phyloP scores from a whole-genome alignment of 441 rosid genomes.

The Erodium chrysanthum region DNA sequence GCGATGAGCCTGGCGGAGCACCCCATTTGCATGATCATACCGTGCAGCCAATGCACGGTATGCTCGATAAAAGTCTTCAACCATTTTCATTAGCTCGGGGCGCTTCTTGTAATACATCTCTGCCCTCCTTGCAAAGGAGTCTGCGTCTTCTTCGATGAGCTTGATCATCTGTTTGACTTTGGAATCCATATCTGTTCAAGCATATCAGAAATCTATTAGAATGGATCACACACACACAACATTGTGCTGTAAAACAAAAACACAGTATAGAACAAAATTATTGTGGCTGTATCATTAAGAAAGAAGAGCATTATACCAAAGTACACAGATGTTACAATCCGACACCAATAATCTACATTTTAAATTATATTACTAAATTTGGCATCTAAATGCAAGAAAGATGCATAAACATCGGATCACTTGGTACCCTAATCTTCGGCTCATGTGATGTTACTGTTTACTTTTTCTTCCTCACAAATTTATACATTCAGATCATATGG shows the following conservation, averaged over 20 bases:
- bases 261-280: not conserved
- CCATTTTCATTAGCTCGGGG: conserved; percentile 93
- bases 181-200: conserved; percentile 75
- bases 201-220: conserved; percentile 17
- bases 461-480: not conserved
- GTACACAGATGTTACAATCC: no score
- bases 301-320: not conserved
- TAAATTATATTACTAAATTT: not conserved
- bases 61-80: conserved; percentile 29
- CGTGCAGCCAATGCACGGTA: conserved; percentile 97
- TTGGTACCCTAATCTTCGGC: not conserved
- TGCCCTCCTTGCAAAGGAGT: conserved; percentile 95
- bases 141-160: conserved; percentile 97
- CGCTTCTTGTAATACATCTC: conserved; percentile 53
- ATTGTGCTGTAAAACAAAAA: not conserved
- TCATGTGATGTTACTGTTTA: not conserved
- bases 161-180: conserved; percentile 94
- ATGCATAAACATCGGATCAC: not conserved
- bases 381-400: not conserved
- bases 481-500: not conserved
- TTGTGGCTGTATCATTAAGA: not conserved
- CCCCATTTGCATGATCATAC: conserved; percentile 92
- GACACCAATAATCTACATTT: not conserved
- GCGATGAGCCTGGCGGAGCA: conserved; percentile 32
- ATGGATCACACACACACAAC: not conserved